These are phyloP conservation scores for Candida vaughaniae DNA, from an alignment of 805 yeast species.

Conservation along the genomic window DNA sequence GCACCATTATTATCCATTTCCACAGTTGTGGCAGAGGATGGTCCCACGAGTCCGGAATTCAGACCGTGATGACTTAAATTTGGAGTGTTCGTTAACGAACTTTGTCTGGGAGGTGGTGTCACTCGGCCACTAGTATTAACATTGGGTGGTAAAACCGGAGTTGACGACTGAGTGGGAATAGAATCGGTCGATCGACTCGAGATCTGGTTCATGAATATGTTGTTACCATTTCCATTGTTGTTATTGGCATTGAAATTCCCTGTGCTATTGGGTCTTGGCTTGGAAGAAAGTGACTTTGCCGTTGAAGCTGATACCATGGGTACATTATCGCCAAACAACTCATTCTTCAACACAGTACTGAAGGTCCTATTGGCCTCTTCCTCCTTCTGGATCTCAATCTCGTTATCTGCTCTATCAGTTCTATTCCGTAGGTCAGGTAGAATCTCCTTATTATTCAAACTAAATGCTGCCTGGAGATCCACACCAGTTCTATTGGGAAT, in stretches of 20 bases:
- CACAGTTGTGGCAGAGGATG: background rate
- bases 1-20: constrained; percentile 6
- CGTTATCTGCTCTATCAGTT: constrained; percentile 43
- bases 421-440: constrained; percentile 31
- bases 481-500: constrained; percentile 87
- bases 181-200: constrained; percentile 13
- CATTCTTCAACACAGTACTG: constrained; percentile 81
- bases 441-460: constrained; percentile 48
- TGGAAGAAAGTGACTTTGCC: constrained; percentile 1
- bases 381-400: constrained; percentile 64
- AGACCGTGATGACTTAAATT: constrained; percentile 4
- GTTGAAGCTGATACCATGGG: constrained; percentile 46
- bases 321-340: constrained; percentile 84
- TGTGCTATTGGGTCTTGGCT: constrained; percentile 20
- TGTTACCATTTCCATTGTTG: background rate
- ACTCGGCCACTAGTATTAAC: constrained; percentile 13
- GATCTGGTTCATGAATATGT: constrained; percentile 7
- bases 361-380: constrained; percentile 87
- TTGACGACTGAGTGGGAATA: constrained; percentile 4
- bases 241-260: constrained; percentile 14
- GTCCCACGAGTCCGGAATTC: background rate
- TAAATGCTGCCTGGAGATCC: constrained; percentile 83
- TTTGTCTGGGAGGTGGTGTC: constrained; percentile 20
- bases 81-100: constrained; percentile 1
- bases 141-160: constrained; percentile 3